Evolutionary conservation across 169 alveolate genomes (phyloP), one percentile per base, ranked within the genome.

Genomic region (Amoebophrya sp.): DNA sequence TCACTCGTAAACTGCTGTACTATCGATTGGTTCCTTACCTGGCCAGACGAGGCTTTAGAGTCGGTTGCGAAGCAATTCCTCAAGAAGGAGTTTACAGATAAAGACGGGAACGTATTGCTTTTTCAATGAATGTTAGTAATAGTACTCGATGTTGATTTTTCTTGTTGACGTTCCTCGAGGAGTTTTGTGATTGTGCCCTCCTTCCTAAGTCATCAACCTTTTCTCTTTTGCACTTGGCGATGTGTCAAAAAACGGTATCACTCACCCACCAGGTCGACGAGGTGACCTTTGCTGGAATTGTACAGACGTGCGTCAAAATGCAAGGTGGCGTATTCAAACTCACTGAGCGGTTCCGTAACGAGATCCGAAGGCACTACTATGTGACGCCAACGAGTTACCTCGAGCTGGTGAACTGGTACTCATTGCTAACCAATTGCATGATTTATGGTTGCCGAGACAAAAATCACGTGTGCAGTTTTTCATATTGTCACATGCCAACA

Each of bases 371-470:
- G 93, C 96, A 97, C 93, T 98, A 97, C 54, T 97, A 98, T 94
- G 99, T 98, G 90, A 98, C 99, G 0, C 99, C 99, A 23, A 98
- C 98, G 91, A 96, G 98, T 33, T 98, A 97, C 96, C 96, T 97
- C 65, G 96, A 98, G 90, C 97, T 97, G 93, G 95, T 98, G 91
- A 97, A 97, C 91, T 96, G 83, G 83, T 65, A 65, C 26, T n/a
- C n/a, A n/a, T n/a, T n/a, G n/a, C n/a, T n/a, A n/a, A n/a, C n/a
- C n/a, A n/a, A n/a, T n/a, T n/a, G n/a, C n/a, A n/a, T n/a, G n/a
- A n/a, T n/a, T n/a, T n/a, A n/a, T n/a, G n/a, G n/a, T n/a, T n/a
- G n/a, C n/a, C n/a, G n/a, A n/a, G n/a, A n/a, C n/a, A n/a, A n/a
- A n/a, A n/a, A n/a, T n/a, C n/a, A n/a, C n/a, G n/a, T n/a, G n/a